Evolutionary conservation across 129 eudicot species (phyloP), one percentile per base, ranked within the genome.

Genomic region (Chrysanthemum lavandulifolium): DNA sequence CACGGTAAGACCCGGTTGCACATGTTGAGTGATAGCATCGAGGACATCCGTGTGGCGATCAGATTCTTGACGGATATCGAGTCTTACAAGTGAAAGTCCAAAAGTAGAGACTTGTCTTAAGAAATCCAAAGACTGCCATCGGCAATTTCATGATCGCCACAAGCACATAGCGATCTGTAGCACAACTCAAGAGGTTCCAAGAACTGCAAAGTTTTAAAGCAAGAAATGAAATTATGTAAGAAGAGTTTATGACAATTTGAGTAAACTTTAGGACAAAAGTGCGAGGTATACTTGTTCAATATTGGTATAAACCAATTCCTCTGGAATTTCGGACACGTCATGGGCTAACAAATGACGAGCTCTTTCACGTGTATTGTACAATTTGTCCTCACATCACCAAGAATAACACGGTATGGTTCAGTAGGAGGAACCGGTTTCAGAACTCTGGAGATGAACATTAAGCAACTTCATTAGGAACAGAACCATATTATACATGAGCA

Each of bases 91-190:
- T 19, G 99, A 95, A 47, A 95, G 89, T 11, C 99, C 99, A 51
- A 95, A 95, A 69, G 97, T 95, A 68, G 97, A 95, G 36, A 95
- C 97, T 80, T 85, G 99, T 65, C 99, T 76, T 62, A 95, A 78
- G 78, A 95, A 95, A 83, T 95, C 99, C 6, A 95, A 87, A 95
- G 99, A 80, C 94, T 88, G 6, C 99, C 99, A 72, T 95, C 99
- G 40, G 99, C 99, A 75, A 95, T 91, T 63, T 86, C 80, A 15
- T 86, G 88, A 63, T 95, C 99, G 29, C 99, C 99, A 75, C 97
- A 95, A 43, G 96, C 85, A 72, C 91, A 90, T 27, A 95, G 84
- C 8, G 99, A 95, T 81, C 97, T 50, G 83, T 95, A 95, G 83
- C 99, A 95, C 68, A 95, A 83, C 83, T 95, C 99, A 23, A 95